Percentiles rank a stretch among this genome's conserved stretches.
These are phyloP conservation scores for Lumnitzera racemosa DNA, from an alignment of 345 rosid genomes.

Conservation along the genomic window DNA sequence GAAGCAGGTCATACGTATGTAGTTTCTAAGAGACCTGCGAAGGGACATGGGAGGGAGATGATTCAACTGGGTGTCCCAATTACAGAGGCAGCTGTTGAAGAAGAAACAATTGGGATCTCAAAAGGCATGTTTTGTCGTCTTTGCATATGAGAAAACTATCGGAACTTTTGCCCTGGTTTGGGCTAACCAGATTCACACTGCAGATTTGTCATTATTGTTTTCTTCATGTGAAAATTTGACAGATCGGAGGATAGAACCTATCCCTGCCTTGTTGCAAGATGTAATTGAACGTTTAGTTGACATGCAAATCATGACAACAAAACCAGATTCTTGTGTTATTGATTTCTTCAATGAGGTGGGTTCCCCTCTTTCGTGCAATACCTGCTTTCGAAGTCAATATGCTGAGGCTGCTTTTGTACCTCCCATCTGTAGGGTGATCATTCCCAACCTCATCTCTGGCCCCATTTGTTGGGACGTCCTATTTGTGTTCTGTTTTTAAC, in stretches of 20 bases:
- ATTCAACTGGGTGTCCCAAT: constrained; percentile 86
- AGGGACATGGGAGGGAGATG: constrained; percentile 93
- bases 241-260: constrained; percentile 60
- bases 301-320: constrained; percentile 48
- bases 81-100: constrained; percentile 66
- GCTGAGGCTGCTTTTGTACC: background rate
- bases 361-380: background rate
- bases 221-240: constrained; percentile 13
- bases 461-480: constrained; percentile 77
- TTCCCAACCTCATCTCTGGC: constrained; percentile 73
- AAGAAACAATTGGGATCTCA: constrained; percentile 39
- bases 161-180: background rate
- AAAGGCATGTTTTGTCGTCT: constrained; percentile 44
- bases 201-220: background rate
- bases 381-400: constrained; percentile 1
- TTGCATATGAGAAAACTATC: background rate
- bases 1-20: constrained; percentile 73
- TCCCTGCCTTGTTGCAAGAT: constrained; percentile 72
- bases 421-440: constrained; percentile 65
- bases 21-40: constrained; percentile 62
- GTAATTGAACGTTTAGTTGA: constrained; percentile 56
- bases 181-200: background rate
- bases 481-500: constrained; percentile 61
- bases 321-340: constrained; percentile 81
- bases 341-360: constrained; percentile 78